Conservation (phyloP, 2,329 filamentous ascomycete species). For the Apiospora arundinis region DNA sequence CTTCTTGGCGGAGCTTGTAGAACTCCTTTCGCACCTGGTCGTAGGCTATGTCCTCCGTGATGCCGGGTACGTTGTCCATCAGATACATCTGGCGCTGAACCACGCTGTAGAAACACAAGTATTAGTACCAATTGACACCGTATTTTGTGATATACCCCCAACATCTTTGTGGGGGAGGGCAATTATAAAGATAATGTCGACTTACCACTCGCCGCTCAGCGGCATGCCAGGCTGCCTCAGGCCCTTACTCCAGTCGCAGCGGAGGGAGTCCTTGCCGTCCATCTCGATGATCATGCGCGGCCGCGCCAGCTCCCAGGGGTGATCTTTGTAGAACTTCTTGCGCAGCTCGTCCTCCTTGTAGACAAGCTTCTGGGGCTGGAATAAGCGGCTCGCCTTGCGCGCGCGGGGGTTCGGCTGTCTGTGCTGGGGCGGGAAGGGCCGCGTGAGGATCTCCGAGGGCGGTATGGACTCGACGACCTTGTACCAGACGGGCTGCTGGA, state of each 20-base stretch:
- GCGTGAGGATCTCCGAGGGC: conserved; percentile 63
- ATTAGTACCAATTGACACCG: conserved; percentile 20
- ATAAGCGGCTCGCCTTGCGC: conserved; percentile 75
- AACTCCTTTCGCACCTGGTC: conserved; percentile 89
- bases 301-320: conserved; percentile 95
- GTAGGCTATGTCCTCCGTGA: conserved; percentile 75
- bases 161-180: neutral
- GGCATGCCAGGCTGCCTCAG: conserved; percentile 77
- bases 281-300: conserved; percentile 85
- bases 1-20: conserved; percentile 80
- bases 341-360: conserved; percentile 88
- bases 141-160: neutral
- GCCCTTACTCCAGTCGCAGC: conserved; percentile 78
- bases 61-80: conserved; percentile 66
- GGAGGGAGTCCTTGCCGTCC: conserved; percentile 80
- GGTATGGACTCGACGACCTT: conserved; percentile 58
- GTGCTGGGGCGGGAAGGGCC: conserved; percentile 58
- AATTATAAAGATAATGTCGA: neutral
- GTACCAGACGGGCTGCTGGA: conserved; percentile 55
- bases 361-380: conserved; percentile 76
- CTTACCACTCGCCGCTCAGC: conserved; percentile 84
- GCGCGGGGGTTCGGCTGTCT: conserved; percentile 49
- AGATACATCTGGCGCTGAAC: conserved; percentile 91
- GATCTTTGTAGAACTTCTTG: conserved; percentile 84
- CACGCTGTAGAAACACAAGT: conserved; percentile 63